Percentiles rank a stretch among this genome's conserved stretches.
phyloP scores from a whole-genome alignment of 2,329 filamentous ascomycete genomes.

The Trichophyton rubrum region DNA sequence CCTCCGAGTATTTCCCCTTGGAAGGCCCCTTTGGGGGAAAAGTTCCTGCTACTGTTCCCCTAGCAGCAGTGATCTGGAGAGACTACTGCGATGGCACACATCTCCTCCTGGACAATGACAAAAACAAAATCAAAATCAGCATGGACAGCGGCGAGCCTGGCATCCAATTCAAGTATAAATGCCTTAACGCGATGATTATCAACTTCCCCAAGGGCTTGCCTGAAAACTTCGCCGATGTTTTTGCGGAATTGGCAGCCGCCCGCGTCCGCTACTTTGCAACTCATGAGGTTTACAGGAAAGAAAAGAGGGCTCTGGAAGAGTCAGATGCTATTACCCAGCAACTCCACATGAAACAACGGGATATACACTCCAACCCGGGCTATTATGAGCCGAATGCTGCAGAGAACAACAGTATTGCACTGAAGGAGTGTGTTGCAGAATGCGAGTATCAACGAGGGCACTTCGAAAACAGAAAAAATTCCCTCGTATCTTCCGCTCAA shows the following conservation, averaged over 20 bases:
- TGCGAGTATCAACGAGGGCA: too few relatives aligned
- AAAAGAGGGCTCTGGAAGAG: not conserved
- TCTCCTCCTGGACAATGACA: too few relatives aligned
- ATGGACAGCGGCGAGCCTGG: constrained; percentile 8
- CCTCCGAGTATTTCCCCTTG: not conserved
- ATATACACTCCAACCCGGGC: not conserved
- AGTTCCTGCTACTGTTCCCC: not conserved
- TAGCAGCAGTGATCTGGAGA: not conserved
- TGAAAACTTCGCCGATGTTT: not conserved
- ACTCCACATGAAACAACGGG: not conserved
- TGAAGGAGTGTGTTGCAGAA: not conserved
- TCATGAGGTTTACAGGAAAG: not conserved
- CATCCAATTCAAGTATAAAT: constrained; percentile 10
- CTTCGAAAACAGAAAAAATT: not conserved
- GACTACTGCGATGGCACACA: not conserved
- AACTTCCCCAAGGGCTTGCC: not conserved
- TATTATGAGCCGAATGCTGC: not conserved
- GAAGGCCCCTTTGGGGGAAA: not conserved
- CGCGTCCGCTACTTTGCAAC: constrained; percentile 9
- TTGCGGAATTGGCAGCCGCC: constrained; percentile 1
- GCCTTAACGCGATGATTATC: constrained; percentile 5
- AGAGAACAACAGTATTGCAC: not conserved
- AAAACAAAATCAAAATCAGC: not conserved
- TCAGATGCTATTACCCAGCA: not conserved
- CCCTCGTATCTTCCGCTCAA: not conserved